A percentile compares a stretch with the other conserved stretches of the same genome.
Evolutionary conservation across 495 filamentous ascomycete species (phyloP).

Genomic region (Penicillium simplicissimum): DNA sequence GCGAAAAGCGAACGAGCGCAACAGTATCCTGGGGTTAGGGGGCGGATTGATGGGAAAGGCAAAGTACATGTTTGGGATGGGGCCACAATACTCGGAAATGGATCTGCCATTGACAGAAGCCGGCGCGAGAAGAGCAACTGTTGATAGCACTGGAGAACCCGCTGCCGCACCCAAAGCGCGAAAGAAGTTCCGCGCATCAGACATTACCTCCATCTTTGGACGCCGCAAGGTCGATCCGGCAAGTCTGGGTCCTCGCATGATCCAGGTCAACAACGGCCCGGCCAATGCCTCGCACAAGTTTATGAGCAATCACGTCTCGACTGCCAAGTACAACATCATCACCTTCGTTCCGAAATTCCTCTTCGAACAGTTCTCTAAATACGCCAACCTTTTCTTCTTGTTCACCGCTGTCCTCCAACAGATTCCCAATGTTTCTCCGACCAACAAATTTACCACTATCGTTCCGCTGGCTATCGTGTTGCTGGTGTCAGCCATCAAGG

Average conservation of each 20-base stretch:
- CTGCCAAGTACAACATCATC: constrained; percentile 93
- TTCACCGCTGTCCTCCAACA: constrained; percentile 96
- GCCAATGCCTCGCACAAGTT: constrained; percentile 88
- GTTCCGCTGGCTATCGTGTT: constrained; percentile 88
- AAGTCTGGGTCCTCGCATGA: constrained; percentile 86
- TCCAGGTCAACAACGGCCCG: constrained; percentile 95
- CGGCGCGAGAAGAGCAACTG: constrained; percentile 51
- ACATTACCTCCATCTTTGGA: constrained; percentile 95
- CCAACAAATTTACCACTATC: constrained; percentile 94
- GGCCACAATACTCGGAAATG: constrained; percentile 94
- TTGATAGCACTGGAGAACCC: constrained; percentile 36
- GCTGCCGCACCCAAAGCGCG: constrained; percentile 34
- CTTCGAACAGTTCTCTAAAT: constrained; percentile 98
- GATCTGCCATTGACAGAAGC: constrained; percentile 90
- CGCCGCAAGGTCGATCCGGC: constrained; percentile 83
- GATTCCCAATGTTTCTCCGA: constrained; percentile 92
- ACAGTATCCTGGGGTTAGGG: constrained; percentile 82
- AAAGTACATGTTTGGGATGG: constrained; percentile 91
- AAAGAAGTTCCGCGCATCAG: constrained; percentile 66
- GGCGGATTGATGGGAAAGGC: constrained; percentile 83
- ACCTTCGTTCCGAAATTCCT: constrained; percentile 98
- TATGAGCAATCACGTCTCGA: constrained; percentile 94
- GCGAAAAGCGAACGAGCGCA: constrained; percentile 69
- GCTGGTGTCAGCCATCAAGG: constrained; percentile 90
- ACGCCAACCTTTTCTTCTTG: constrained; percentile 98